A percentile compares a stretch with the other conserved stretches of the same genome.
Conservation (phyloP, 768 basidiomycete genomes). For the Trametes cinnabarina region DNA sequence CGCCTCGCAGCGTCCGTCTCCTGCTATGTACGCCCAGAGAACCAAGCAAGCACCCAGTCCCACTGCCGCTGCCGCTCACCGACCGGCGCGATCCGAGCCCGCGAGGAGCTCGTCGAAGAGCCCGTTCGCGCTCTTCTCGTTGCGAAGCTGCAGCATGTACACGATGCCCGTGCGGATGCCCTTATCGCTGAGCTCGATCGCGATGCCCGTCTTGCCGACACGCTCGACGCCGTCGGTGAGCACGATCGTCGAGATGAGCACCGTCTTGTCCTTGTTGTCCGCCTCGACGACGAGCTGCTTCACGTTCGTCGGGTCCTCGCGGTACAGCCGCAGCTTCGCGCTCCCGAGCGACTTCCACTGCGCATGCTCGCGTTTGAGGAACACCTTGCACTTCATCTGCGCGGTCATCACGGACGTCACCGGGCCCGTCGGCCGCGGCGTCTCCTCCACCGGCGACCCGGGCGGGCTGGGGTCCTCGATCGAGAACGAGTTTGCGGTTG, state of each 20-base stretch:
- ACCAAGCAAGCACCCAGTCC: background rate
- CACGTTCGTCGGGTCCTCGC: constrained; percentile 78
- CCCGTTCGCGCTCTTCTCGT: constrained; percentile 80
- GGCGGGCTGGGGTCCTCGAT: constrained; percentile 81
- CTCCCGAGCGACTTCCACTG: constrained; percentile 96
- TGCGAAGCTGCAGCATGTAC: constrained; percentile 96
- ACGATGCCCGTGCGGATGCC: constrained; percentile 91
- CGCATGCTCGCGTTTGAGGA: constrained; percentile 92
- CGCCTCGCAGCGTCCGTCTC: constrained; percentile 2
- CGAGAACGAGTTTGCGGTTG: constrained; percentile 46
- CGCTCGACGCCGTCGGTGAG: constrained; percentile 95
- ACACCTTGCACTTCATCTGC: constrained; percentile 98
- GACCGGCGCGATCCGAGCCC: constrained; percentile 71
- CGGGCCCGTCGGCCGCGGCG: constrained; percentile 52
- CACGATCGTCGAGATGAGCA: constrained; percentile 94
- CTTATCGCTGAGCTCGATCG: constrained; percentile 90
- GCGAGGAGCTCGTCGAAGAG: constrained; percentile 84
- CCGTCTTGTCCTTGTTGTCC: constrained; percentile 68
- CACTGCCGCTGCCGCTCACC: background rate
- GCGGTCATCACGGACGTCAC: constrained; percentile 76
- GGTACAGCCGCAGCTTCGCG: constrained; percentile 84
- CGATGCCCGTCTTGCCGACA: constrained; percentile 98
- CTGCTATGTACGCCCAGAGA: background rate
- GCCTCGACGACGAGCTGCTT: constrained; percentile 96
- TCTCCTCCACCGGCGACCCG: constrained; percentile 68